Evolutionary conservation across 116 monocot genomes (phyloP).

Genomic region (Papilionanthe hybrid): DNA sequence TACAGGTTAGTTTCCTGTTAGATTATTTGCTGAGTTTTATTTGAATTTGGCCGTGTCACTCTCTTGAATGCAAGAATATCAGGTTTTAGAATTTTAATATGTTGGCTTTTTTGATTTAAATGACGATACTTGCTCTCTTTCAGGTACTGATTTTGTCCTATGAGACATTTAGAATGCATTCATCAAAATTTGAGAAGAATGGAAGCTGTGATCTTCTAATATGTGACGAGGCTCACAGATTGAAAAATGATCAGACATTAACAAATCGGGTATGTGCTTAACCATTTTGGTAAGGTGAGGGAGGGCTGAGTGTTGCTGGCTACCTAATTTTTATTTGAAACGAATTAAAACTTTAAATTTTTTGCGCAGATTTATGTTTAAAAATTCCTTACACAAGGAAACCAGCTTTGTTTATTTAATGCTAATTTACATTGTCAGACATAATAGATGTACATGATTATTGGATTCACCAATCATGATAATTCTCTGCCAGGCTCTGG

Average conservation of each 20-base stretch:
- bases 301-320: neutral
- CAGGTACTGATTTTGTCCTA: constrained; percentile 94
- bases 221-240: constrained; percentile 95
- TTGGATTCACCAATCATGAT: neutral
- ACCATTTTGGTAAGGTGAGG: neutral
- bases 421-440: neutral
- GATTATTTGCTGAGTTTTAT: constrained; percentile 1
- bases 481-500: constrained; percentile 63
- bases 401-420: neutral
- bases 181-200: constrained; percentile 75
- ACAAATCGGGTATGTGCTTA: constrained; percentile 51
- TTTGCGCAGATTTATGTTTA: neutral
- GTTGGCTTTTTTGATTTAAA: neutral
- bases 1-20: constrained; percentile 45
- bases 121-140: neutral
- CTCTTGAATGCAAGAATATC: constrained; percentile 1
- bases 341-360: neutral
- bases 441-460: neutral
- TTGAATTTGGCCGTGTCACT: neutral
- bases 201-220: constrained; percentile 95
- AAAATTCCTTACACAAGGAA: neutral
- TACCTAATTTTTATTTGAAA: neutral
- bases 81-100: neutral
- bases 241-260: constrained; percentile 96
- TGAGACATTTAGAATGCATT: constrained; percentile 97